Percentiles rank a stretch among this genome's conserved stretches.
Evolutionary conservation across 2,329 filamentous ascomycete species (phyloP).

Genomic region (Penicillium sp.): DNA sequence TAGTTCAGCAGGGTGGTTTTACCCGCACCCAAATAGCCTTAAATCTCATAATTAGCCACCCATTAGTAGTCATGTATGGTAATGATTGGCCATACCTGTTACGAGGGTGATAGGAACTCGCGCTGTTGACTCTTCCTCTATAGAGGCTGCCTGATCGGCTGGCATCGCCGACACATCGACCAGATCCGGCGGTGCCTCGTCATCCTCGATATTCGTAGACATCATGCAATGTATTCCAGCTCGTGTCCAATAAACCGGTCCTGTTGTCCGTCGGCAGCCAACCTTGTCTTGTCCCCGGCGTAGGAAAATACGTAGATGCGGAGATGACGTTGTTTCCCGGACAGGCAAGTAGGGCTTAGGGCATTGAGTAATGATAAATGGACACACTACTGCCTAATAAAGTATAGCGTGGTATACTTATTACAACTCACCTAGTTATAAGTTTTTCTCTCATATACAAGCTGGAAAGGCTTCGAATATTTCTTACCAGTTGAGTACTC

Average conservation of each 20-base stretch:
- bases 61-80: not conserved
- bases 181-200: constrained; percentile 50
- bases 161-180: constrained; percentile 43
- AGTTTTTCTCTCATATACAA: too few species aligned
- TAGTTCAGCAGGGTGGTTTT: constrained; percentile 97
- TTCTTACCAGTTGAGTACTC: too few species aligned
- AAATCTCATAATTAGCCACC: not conserved
- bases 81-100: constrained; percentile 51
- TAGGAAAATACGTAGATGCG: constrained; percentile 10
- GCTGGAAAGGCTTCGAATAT: too few species aligned
- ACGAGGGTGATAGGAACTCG: constrained; percentile 57
- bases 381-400: too few species aligned
- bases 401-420: too few species aligned
- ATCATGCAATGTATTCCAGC: constrained; percentile 12
- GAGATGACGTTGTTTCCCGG: constrained; percentile 29
- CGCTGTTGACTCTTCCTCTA: constrained; percentile 31
- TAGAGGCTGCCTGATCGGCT: constrained; percentile 24
- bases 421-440: too few species aligned
- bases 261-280: not conserved
- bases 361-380: too few species aligned
- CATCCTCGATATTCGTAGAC: constrained; percentile 41
- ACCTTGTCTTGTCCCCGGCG: too few species aligned
- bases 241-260: not conserved
- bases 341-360: constrained; percentile 39
- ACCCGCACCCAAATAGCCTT: constrained; percentile 91